Base-by-base conservation (phyloP, 352 stramenopile species). In the Phytophthora pini region DNA sequence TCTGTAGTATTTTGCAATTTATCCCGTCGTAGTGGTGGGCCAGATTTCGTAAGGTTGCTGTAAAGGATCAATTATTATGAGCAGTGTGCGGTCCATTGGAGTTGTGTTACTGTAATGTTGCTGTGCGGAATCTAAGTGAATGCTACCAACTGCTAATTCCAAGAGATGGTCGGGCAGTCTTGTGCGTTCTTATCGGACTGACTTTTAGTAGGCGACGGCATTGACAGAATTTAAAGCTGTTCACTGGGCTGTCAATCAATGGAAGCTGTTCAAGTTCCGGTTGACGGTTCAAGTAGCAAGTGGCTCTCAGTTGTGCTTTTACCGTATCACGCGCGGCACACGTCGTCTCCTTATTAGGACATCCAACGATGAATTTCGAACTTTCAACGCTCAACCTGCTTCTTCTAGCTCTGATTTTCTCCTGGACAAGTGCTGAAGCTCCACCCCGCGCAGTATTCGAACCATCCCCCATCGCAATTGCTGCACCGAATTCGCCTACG, bases 401-500 rank as follows among this genome's bases (percentile, higher is more conserved):
- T 29, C 32, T 64, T 17, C 8, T 64, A 8, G 17, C 24, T 5
- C 13, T 56, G 11, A 9, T 59, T 7, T 24, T 31, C 11, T 15
- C 24, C 12, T 40, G 4, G 13, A 31, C 47, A 36, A 54, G 41
- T 24, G 56, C 53, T 20, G n/a, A 70, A 26, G 15, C 50, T 1
- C 48, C 54, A 12, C 20, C 39, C 3, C 36, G 61, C 24, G 48
- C 56, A 41, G 53, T 60, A 4, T 73, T 73, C 44, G 60, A 68
- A 1, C 40, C 58, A 26, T 64, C 60, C 5, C 38, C 56, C 17
- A 79, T 76, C 29, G 38, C 70, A 4, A 61, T 58, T 1, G 72
- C 77, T 8, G 48, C 66, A 6, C 53, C 61, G 26, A 56, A 63
- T 43, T 84, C 77, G 1, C 34, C 43, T 7, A 68, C 58, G 8